These are phyloP conservation scores for Sporothrix curviconia DNA, from an alignment of 2,329 filamentous ascomycete genomes.

Conservation along the genomic window DNA sequence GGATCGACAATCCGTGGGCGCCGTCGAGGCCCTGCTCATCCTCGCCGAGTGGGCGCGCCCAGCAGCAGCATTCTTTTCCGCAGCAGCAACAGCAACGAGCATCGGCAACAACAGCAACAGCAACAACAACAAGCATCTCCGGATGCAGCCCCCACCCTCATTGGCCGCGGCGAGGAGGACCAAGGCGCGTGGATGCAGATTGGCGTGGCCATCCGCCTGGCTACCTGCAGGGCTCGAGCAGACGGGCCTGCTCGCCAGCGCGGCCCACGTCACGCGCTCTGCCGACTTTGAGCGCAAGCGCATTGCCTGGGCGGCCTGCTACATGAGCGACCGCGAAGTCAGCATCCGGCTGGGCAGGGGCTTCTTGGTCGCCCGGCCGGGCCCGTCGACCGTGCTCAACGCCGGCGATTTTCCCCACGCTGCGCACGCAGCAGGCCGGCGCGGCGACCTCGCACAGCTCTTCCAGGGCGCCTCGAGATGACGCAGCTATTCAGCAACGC, in stretches of 20 bases:
- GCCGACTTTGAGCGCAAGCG: conserved; percentile 56
- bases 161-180: conserved; percentile 67
- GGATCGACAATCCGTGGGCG: conserved; percentile 61
- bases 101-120: neutral
- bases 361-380: conserved; percentile 67
- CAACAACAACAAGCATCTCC: neutral
- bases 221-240: conserved; percentile 65
- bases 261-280: conserved; percentile 34
- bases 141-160: conserved; percentile 22
- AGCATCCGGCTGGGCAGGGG: conserved; percentile 65
- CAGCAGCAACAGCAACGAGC: conserved; percentile 43
- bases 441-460: conserved; percentile 62
- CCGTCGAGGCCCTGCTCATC: conserved; percentile 62
- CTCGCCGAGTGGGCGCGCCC: conserved; percentile 69
- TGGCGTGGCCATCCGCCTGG: conserved; percentile 61
- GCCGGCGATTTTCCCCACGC: conserved; percentile 62
- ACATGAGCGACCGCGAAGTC: conserved; percentile 61
- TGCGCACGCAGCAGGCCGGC: conserved; percentile 51
- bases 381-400: conserved; percentile 56
- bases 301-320: conserved; percentile 59
- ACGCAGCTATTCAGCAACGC: conserved; percentile 69
- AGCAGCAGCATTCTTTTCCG: conserved; percentile 42
- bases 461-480: conserved; percentile 64
- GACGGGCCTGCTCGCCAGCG: conserved; percentile 55
- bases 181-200: conserved; percentile 73